Conservation (phyloP, 108 stramenopile species). For the Nitzschia sp. region DNA sequence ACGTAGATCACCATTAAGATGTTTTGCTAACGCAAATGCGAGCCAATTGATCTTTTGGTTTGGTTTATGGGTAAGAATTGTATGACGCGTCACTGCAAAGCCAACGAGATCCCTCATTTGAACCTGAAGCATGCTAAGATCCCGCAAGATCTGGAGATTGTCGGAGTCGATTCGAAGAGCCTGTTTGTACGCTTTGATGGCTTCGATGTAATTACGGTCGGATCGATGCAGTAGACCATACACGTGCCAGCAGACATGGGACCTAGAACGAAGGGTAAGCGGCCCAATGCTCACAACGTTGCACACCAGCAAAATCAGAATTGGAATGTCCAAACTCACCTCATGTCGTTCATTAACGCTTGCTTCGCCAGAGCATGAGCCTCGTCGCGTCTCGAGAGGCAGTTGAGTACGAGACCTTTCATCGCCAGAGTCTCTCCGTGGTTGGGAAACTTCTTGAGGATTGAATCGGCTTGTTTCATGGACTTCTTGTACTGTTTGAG, state of each 20-base stretch:
- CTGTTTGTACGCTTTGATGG: slow-evolving; percentile 98
- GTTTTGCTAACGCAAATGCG: slow-evolving; percentile 91
- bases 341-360: slow-evolving; percentile 92
- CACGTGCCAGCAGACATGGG: slow-evolving; percentile 99
- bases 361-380: slow-evolving; percentile 92
- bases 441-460: slow-evolving; percentile 94
- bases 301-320: neutral
- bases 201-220: slow-evolving; percentile 95
- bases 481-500: slow-evolving; percentile 98
- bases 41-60: slow-evolving; percentile 94
- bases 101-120: slow-evolving; percentile 94
- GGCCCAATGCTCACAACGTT: neutral
- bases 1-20: slow-evolving; percentile 76
- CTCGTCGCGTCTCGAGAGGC: slow-evolving; percentile 75
- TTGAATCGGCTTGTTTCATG: slow-evolving; percentile 87
- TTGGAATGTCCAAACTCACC: slow-evolving; percentile 42
- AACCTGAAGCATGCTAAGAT: slow-evolving; percentile 89
- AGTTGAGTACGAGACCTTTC: slow-evolving; percentile 93
- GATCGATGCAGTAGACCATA: slow-evolving; percentile 94
- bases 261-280: slow-evolving; percentile 39
- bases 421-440: slow-evolving; percentile 98
- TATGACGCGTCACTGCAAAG: slow-evolving; percentile 86
- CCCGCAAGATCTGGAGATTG: slow-evolving; percentile 95
- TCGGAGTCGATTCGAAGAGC: slow-evolving; percentile 92
- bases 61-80: slow-evolving; percentile 79